Percentiles rank a stretch among this genome's conserved stretches.
Evolutionary conservation across 192 early-diverging fungal genomes (phyloP).

Genomic region (Podila clonocystis): DNA sequence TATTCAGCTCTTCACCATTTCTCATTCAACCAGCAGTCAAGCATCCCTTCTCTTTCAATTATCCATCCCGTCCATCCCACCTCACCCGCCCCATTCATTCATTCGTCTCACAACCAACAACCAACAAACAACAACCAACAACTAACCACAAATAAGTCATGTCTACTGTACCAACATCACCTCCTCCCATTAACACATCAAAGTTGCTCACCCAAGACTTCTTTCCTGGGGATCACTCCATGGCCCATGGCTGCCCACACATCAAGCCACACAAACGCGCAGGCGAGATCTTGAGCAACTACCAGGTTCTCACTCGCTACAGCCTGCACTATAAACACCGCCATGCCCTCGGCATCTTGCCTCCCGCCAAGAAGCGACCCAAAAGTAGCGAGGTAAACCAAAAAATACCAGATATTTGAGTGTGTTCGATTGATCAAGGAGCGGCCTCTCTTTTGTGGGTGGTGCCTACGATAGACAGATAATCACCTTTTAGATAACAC

Average conservation of each 20-base stretch:
- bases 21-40: not conserved
- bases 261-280: conserved; percentile 32
- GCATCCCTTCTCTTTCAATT: not conserved
- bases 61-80: not conserved
- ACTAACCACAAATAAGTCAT: not conserved
- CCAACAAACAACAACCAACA: not conserved
- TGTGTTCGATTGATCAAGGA: not conserved
- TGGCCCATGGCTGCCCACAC: conserved; percentile 39
- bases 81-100: not conserved
- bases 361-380: conserved; percentile 25
- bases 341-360: conserved; percentile 46
- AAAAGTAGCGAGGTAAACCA: conserved; percentile 30
- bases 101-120: not conserved
- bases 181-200: conserved; percentile 26
- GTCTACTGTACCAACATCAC: conserved; percentile 13
- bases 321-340: conserved; percentile 45
- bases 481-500: no score
- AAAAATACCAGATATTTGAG: not conserved
- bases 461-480: no score
- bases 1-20: no score
- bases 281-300: conserved; percentile 43
- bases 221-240: conserved; percentile 44
- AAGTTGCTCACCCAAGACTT: conserved; percentile 49
- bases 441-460: not conserved
- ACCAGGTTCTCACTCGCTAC: conserved; percentile 40